Evolutionary conservation across 805 yeast genomes (phyloP).

Genomic region (Myxozyma udenii): DNA sequence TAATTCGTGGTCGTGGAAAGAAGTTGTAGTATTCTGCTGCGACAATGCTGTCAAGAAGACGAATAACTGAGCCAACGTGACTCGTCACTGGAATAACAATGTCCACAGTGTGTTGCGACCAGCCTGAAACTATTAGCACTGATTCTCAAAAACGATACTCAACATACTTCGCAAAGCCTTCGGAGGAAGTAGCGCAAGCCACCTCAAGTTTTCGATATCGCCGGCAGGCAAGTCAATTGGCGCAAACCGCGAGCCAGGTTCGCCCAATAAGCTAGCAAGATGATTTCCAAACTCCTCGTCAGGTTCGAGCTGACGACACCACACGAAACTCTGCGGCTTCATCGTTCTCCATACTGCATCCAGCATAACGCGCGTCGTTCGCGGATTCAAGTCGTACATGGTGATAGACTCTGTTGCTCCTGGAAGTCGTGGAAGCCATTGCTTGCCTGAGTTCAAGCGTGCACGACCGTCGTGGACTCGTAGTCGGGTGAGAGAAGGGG

Average conservation of each 20-base stretch:
- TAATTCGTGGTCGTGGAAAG: slow-evolving; percentile 24
- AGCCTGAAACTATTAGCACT: slow-evolving; percentile 3
- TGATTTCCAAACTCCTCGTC: slow-evolving; percentile 11
- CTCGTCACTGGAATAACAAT: slow-evolving; percentile 22
- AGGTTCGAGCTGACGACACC: slow-evolving; percentile 24
- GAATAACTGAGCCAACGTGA: slow-evolving; percentile 20
- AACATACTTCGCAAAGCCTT: slow-evolving; percentile 14
- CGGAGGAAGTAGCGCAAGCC: slow-evolving; percentile 17
- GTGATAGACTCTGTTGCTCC: slow-evolving; percentile 13
- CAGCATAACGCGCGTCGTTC: slow-evolving; percentile 10
- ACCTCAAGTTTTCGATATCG: slow-evolving; percentile 13
- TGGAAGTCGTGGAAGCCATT: slow-evolving; percentile 1
- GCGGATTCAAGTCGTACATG: slow-evolving; percentile 18
- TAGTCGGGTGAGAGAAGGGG: not conserved
- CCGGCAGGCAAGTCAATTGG: slow-evolving; percentile 26
- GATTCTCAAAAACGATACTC: not conserved
- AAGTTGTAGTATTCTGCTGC: slow-evolving; percentile 22
- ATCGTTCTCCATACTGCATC: slow-evolving; percentile 13
- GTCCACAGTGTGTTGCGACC: slow-evolving; percentile 24
- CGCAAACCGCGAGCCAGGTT: slow-evolving; percentile 17
- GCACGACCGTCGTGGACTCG: slow-evolving; percentile 25
- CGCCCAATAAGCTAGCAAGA: slow-evolving; percentile 14
- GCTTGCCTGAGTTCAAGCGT: slow-evolving; percentile 18
- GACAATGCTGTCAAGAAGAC: slow-evolving; percentile 19
- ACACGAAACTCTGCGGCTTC: slow-evolving; percentile 18